A percentile compares a stretch with the other conserved stretches of the same genome.
Conservation (phyloP, 192 early-diverging fungal genomes). For the Linnemannia schmuckeri region DNA sequence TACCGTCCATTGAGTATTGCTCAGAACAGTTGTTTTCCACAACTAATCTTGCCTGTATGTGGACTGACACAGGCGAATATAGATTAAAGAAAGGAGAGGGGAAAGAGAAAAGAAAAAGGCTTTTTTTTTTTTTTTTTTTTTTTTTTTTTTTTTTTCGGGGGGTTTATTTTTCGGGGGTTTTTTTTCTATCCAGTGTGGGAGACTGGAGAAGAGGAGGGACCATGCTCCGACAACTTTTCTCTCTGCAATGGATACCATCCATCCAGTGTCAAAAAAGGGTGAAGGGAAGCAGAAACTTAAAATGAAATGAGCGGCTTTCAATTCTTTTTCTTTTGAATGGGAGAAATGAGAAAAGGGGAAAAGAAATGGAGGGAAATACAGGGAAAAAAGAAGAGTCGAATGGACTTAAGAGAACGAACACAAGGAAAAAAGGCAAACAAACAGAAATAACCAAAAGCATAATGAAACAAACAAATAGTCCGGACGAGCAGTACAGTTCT, state of each 20-base stretch:
- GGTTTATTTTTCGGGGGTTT: not conserved
- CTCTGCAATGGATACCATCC: not conserved
- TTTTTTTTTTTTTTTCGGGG: no score
- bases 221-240: not conserved
- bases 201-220: not conserved
- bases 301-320: not conserved
- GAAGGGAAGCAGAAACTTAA: not conserved
- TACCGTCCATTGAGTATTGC: no score
- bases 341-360: not conserved
- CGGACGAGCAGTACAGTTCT: not conserved
- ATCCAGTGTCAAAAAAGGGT: not conserved
- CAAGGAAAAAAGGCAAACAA: not conserved
- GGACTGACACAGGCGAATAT: not conserved
- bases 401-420: not conserved
- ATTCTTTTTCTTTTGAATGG: not conserved
- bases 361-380: no score
- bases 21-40: not conserved
- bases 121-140: no score
- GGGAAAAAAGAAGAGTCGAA: no score
- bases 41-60: not conserved
- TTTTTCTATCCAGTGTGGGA: not conserved
- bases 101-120: not conserved
- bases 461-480: no score
- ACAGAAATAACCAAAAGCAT: not conserved
- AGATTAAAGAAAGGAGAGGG: not conserved